Percentiles rank a stretch among this genome's conserved stretches.
Evolutionary conservation across 306 rosid species (phyloP).

Genomic region (Quercus rubra): DNA sequence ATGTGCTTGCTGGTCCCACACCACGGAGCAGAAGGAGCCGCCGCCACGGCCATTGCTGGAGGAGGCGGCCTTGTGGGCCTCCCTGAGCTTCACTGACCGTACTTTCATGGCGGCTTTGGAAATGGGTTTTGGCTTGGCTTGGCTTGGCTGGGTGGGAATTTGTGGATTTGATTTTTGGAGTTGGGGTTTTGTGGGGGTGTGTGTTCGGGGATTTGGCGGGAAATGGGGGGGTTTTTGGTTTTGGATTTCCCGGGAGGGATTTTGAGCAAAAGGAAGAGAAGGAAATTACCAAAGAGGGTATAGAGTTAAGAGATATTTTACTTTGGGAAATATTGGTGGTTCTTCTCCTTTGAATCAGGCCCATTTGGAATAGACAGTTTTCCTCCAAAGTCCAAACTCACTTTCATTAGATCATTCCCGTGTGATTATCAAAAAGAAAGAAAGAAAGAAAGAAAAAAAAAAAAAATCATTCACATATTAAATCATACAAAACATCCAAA

Average conservation of each 20-base stretch:
- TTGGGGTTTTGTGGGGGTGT: constrained; percentile 29
- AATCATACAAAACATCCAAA: too few species aligned
- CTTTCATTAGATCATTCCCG: too few species aligned
- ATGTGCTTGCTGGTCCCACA: constrained; percentile 81
- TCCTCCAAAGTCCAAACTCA: too few species aligned
- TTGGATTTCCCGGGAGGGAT: constrained; percentile 37
- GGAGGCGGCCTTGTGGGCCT: constrained; percentile 48
- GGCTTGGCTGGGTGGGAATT: not conserved
- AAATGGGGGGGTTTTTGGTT: not conserved
- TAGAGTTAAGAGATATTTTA: not conserved
- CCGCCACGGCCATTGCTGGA: constrained; percentile 31
- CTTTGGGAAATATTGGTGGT: not conserved
- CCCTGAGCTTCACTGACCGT: constrained; percentile 81
- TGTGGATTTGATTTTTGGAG: not conserved
- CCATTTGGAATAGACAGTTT: too few species aligned
- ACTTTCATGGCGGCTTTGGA: constrained; percentile 53
- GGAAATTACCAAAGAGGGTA: not conserved
- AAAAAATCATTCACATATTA: too few species aligned
- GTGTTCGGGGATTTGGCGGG: constrained; percentile 36
- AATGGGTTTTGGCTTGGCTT: not conserved
- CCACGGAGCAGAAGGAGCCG: constrained; percentile 68
- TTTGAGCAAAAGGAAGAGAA: not conserved
- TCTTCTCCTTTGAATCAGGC: too few species aligned
- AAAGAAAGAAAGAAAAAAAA: too few species aligned
- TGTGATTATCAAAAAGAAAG: too few species aligned